Base-by-base conservation (phyloP, 176 grass and related monocot genomes). In the Triticum turgidum region DNA sequence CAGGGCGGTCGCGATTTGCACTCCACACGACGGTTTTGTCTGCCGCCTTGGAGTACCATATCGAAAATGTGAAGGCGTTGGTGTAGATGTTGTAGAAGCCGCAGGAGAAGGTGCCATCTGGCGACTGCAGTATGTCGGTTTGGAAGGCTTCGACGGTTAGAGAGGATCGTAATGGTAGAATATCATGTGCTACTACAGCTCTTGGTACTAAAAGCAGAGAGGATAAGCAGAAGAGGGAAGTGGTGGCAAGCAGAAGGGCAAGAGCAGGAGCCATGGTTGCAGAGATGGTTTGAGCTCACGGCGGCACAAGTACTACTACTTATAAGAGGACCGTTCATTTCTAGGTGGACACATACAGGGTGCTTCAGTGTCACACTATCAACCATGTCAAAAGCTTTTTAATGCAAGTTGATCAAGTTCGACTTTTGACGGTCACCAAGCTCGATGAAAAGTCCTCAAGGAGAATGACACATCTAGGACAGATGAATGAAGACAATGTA, bases 101-200 rank as follows among this genome's bases (percentile, higher is more conserved):
- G 20, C 56, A 59, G 0, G 56, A 59, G 56, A 59, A 59, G 7
- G 56, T 59, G 56, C 56, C 56, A 9, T 59, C 56, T 0, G 56
- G 56, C 0, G 56, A 59, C 0, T 59, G 56, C 18, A 91, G 61
- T 3, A 58, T 11, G 78, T 86, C 74, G 27, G 86, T 63, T 80
- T 73, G 3, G 7, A 77, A 80, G 12, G 73, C 56, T 54, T 93
- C 88, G 12, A 90, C 80, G 1, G 32, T 13, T 29, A 82, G 70
- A 68, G 84, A 61, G n/a, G 89, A 80, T 17, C 84, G 38, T 0
- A 54, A 4, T 0, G 41, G 0, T 1, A 76, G 7, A 9, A 0
- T 14, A 0, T 27, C 22, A 3, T 44, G 22, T 5, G 69, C 35
- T 22, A 10, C 18, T 22, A 10, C 18, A 72, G 37, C 69, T 41